phyloP scores from a whole-genome alignment of 495 filamentous ascomycete genomes.

The Hyaloscypha hepaticicola region DNA sequence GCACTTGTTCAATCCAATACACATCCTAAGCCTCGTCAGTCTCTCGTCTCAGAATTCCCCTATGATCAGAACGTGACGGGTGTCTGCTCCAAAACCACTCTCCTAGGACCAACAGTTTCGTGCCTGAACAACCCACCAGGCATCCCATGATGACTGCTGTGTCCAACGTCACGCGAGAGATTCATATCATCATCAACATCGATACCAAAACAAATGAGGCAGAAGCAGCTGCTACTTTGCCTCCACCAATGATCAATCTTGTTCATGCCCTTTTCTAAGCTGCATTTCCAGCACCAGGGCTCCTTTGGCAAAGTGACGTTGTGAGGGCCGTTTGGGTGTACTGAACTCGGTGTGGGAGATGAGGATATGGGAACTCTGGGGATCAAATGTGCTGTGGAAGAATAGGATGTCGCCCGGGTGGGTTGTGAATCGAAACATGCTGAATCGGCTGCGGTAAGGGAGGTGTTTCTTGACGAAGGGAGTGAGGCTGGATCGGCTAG shows the following conservation, averaged over 20 bases:
- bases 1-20: background rate
- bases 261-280: background rate
- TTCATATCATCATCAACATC: constrained; percentile 24
- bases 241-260: constrained; percentile 20
- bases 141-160: background rate
- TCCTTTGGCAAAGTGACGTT: background rate
- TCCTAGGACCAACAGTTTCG: background rate
- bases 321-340: background rate
- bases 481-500: background rate
- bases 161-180: background rate
- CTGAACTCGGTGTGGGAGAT: background rate
- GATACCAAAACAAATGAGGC: constrained; percentile 30
- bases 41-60: background rate
- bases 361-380: background rate
- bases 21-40: background rate
- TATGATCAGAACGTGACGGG: background rate
- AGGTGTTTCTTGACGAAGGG: background rate
- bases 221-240: constrained; percentile 19
- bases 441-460: background rate
- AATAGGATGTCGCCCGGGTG: background rate
- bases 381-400: constrained; percentile 17
- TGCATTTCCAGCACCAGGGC: constrained; percentile 31
- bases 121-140: background rate
- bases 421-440: background rate
- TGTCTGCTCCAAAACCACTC: constrained; percentile 8